phyloP scores from a whole-genome alignment of 768 basidiomycete species.

The Suillus fuscotomentosus region DNA sequence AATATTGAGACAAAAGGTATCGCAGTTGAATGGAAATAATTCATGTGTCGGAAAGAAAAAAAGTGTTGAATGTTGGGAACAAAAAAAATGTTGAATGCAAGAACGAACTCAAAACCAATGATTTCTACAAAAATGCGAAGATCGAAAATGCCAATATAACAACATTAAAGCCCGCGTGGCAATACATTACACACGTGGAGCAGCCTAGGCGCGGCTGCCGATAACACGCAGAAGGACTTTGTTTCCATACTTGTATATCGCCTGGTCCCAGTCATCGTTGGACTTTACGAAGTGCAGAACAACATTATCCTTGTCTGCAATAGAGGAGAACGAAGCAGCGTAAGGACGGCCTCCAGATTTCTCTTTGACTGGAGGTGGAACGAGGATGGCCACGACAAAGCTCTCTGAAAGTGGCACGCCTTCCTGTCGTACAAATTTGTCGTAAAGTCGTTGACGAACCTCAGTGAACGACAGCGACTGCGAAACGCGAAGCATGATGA shows the following conservation, averaged over 20 bases:
- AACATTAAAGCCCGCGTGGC: slow-evolving; percentile 6
- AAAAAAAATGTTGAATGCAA: not conserved
- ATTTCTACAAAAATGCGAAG: slow-evolving; percentile 5
- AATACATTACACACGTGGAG: slow-evolving; percentile 2
- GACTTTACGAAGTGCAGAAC: slow-evolving; percentile 47
- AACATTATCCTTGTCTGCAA: slow-evolving; percentile 18
- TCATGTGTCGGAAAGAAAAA: not conserved
- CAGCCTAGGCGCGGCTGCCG: slow-evolving; percentile 25
- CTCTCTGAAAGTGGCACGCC: slow-evolving; percentile 48
- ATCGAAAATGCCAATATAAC: slow-evolving; percentile 4
- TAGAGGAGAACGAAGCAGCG: slow-evolving; percentile 34
- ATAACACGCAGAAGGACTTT: slow-evolving; percentile 60
- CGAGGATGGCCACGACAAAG: slow-evolving; percentile 57
- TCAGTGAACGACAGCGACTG: slow-evolving; percentile 47
- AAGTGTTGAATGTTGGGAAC: not conserved
- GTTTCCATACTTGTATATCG: slow-evolving; percentile 39
- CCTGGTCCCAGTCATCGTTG: slow-evolving; percentile 61
- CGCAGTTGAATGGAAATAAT: not conserved
- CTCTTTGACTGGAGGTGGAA: slow-evolving; percentile 30
- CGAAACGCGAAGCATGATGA: slow-evolving; percentile 59
- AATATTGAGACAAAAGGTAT: not conserved
- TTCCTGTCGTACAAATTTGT: slow-evolving; percentile 67
- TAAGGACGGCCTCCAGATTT: slow-evolving; percentile 24
- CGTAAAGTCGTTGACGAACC: slow-evolving; percentile 55
- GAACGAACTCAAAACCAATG: slow-evolving; percentile 3